Evolutionary conservation across 2,329 filamentous ascomycete genomes (phyloP), one percentile per base, ranked within the genome.

Genomic region (Aspergillus fumigatiaffinis): DNA sequence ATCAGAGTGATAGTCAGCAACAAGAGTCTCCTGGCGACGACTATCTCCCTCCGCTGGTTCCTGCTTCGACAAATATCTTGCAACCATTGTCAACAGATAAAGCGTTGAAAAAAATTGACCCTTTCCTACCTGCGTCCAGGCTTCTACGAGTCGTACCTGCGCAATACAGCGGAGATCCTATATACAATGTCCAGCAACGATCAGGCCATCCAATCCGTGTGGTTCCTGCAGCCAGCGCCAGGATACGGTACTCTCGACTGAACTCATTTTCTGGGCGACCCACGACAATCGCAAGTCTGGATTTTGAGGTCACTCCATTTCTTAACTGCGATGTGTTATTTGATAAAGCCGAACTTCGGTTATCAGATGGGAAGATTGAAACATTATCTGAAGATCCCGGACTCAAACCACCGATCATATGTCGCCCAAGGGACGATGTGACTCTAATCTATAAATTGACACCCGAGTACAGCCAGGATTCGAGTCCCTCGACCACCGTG

Each of bases 41-140:
- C 50, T 83, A 84, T 62, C 74, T 86, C 6, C 77, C 80, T 17
- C 79, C 80, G 50, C 74, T 79, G 49, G 73, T 82, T n/a, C 81
- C 83, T 5, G 76, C 81, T n/a, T 82, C 84, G 0, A 72, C 79
- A 9, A 87, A 86, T 59, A 75, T 87, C 17, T 74, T 87, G 9
- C 80, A 84, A 60, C 75, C 84, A 3, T 77, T 86, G 52, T 76
- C 79, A 23, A 75, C 73, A 48, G 80, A 82, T 58, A 79, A 80
- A 47, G 73, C 75, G 2, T 68, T 82, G 29, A 67, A 68, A n/a
- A 73, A 76, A 25, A 74, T 77, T 28, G 72, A 79, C 48, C 80
- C 83, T 25, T 82, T 81, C 57, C 76, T 87, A 10, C 82, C 83
- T n/a, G 82, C 83, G 25, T 80, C 82, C 47, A 75, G 82, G 50